Percentiles rank a stretch among this genome's conserved stretches.
phyloP scores from a whole-genome alignment of 2,329 filamentous ascomycete species.

The Hansfordia pulvinata region DNA sequence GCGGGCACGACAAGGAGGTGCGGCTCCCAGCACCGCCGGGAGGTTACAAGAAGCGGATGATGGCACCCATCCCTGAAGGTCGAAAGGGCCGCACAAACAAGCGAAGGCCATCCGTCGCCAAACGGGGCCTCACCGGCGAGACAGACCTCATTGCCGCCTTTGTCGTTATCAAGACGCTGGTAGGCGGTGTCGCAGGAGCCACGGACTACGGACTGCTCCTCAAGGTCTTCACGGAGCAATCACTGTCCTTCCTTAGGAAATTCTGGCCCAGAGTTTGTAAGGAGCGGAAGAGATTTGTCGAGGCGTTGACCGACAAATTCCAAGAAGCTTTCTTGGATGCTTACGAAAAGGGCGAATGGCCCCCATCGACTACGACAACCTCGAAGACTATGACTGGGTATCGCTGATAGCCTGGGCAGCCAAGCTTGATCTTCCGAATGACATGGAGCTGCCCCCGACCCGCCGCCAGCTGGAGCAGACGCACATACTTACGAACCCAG shows the following conservation, averaged over 20 bases:
- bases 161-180: slow-evolving; percentile 39
- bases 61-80: slow-evolving; percentile 12
- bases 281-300: slow-evolving; percentile 36
- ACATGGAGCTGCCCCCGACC: slow-evolving; percentile 32
- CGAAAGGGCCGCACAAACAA: slow-evolving; percentile 19
- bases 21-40: no score
- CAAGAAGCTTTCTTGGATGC: slow-evolving; percentile 51
- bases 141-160: slow-evolving; percentile 41
- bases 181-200: slow-evolving; percentile 44
- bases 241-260: slow-evolving; percentile 34
- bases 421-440: slow-evolving; percentile 30
- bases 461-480: slow-evolving; percentile 27
- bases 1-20: no score
- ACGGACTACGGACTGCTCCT: slow-evolving; percentile 48
- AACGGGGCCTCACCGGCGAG: slow-evolving; percentile 24
- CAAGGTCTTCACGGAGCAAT: slow-evolving; percentile 38
- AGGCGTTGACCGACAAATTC: slow-evolving; percentile 47
- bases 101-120: slow-evolving; percentile 14
- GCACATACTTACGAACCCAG: slow-evolving; percentile 25
- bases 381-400: slow-evolving; percentile 55
- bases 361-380: slow-evolving; percentile 47
- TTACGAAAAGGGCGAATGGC: slow-evolving; percentile 50
- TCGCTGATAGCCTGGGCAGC: slow-evolving; percentile 53
- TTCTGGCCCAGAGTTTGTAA: slow-evolving; percentile 41
- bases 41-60: slow-evolving; percentile 17